Percentiles rank a stretch among this genome's conserved stretches.
These are phyloP conservation scores for Boletus fagicola DNA, from an alignment of 768 basidiomycete genomes.

Conservation along the genomic window DNA sequence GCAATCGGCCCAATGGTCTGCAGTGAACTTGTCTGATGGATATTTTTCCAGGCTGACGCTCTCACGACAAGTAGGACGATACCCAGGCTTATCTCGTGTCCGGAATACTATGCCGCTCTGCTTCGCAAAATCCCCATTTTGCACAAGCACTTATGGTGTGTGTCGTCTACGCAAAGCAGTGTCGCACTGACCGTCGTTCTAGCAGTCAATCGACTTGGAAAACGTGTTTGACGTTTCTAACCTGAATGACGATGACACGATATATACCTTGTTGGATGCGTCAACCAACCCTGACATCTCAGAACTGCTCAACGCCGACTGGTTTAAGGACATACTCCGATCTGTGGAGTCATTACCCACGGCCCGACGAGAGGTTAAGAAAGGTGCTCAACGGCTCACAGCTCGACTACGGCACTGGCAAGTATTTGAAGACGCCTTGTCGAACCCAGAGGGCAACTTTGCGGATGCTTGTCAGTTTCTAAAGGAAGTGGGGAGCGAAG, in stretches of 20 bases:
- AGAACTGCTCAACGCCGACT: conserved; percentile 42
- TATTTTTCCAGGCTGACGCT: conserved; percentile 2
- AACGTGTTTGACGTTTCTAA: conserved; percentile 52
- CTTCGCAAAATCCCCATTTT: conserved; percentile 59
- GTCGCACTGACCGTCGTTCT: conserved; percentile 11
- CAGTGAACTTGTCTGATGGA: background rate
- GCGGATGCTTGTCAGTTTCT: conserved; percentile 47
- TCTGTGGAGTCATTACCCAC: conserved; percentile 28
- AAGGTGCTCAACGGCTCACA: conserved; percentile 47
- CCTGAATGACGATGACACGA: conserved; percentile 52
- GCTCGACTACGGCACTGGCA: conserved; percentile 58
- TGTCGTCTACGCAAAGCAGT: background rate
- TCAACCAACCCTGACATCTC: conserved; percentile 65
- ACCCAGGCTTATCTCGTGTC: conserved; percentile 62
- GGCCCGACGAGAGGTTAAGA: conserved; percentile 40
- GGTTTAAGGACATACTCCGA: conserved; percentile 27
- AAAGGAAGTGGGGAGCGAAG: conserved; percentile 60
- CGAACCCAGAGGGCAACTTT: conserved; percentile 51
- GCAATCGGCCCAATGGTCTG: conserved; percentile 58
- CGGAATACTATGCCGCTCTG: conserved; percentile 59
- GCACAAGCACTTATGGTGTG: conserved; percentile 46
- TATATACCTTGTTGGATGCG: conserved; percentile 61
- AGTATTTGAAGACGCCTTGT: conserved; percentile 58
- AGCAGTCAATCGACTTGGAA: conserved; percentile 60
- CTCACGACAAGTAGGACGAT: conserved; percentile 38